Conservation (phyloP, 805 yeast genomes). For the Jamesozyma gamospora region DNA sequence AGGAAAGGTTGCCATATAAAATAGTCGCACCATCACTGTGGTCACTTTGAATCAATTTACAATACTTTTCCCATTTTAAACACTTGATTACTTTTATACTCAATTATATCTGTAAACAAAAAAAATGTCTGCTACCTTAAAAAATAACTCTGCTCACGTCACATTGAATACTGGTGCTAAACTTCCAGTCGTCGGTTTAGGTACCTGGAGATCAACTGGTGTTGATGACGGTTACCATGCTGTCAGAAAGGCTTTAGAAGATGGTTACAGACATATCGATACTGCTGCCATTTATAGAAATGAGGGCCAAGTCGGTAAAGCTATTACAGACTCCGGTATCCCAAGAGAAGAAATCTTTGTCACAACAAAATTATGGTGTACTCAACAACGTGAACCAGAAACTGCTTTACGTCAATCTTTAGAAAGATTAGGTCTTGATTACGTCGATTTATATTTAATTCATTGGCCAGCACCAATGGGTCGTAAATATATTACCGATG, state of each 20-base stretch:
- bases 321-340: conserved; percentile 46
- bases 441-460: conserved; percentile 67
- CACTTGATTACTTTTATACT: neutral
- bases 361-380: conserved; percentile 61
- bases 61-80: too few species aligned
- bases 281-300: conserved; percentile 62
- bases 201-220: conserved; percentile 58
- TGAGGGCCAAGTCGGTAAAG: conserved; percentile 55
- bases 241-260: conserved; percentile 48
- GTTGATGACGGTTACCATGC: conserved; percentile 47
- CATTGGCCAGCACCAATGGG: conserved; percentile 71
- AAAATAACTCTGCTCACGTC: conserved; percentile 17
- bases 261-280: conserved; percentile 70
- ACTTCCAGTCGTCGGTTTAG: conserved; percentile 64
- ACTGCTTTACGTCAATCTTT: conserved; percentile 50
- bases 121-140: conserved; percentile 9
- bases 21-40: too few species aligned
- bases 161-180: conserved; percentile 51
- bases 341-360: conserved; percentile 57
- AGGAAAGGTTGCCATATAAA: too few species aligned
- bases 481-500: conserved; percentile 32
- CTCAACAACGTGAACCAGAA: conserved; percentile 40
- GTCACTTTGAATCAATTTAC: too few species aligned
- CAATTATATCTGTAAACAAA: too few species aligned
- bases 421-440: conserved; percentile 55